Evolutionary conservation across 2,329 filamentous ascomycete species (phyloP), one percentile per base, ranked within the genome.

Genomic region (Neurospora sp.): DNA sequence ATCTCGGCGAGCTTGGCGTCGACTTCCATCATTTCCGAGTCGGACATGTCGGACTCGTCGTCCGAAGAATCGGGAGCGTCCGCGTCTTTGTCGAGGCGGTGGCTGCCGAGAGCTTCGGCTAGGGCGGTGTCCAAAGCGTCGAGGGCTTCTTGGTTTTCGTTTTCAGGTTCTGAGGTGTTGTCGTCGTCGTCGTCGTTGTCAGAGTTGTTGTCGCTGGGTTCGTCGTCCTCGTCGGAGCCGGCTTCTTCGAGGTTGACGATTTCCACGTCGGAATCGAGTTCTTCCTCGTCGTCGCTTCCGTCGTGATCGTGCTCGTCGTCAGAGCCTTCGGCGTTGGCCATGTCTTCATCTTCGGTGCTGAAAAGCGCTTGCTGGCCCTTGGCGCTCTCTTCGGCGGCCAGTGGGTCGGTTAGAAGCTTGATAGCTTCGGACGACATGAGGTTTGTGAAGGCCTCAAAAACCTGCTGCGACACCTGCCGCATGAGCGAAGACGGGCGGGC

Each of bases 21-120:
- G 17, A 98, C 83, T 3, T 89, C 89, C 81, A 97, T 89, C 96
- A 98, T 98, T 78, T 97, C 91, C 19, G 95, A 93, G 80, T 98
- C 95, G 72, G 93, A 91, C 93, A 99, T 97, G 80, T 97, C 92
- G 2, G 87, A 89, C 71, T 91, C 91, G 10, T 91, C 91, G 10
- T 86, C 86, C 38, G 88, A 88, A 0, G 83, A 83, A 2, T 4
- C 85, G 2, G 1, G 85, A 82, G 88, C 86, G 66, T 89, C 83
- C 17, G 80, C 81, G 72, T 89, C 86, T 68, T 89, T 86, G 77
- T 90, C 87, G 28, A 88, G 81, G 8, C 83, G 82, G 71, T 91
- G 90, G 69, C 90, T 94, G 52, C 92, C 89, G 2, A 97, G 87
- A 2, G 94, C 91, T 73, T 89, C 86, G 2, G 91, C 91, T 37